A percentile compares a stretch with the other conserved stretches of the same genome.
Conservation (phyloP, 2,329 filamentous ascomycete genomes). For the Elsinoe perseae region DNA sequence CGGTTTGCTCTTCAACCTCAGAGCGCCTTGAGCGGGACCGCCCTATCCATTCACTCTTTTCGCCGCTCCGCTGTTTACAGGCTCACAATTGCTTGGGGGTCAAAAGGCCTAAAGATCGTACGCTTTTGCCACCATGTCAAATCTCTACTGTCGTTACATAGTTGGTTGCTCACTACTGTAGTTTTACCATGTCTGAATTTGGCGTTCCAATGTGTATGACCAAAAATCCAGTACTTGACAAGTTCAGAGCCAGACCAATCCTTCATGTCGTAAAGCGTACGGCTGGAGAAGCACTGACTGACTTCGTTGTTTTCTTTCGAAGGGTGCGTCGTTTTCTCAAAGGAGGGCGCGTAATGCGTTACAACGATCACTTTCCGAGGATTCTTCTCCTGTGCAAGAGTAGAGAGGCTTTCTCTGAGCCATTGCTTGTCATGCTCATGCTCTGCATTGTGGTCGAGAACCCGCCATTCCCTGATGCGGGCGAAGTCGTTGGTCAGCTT, state of each 20-base stretch:
- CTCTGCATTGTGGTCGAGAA: conserved; percentile 41
- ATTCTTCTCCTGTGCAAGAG: background rate
- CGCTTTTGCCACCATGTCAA: conserved; percentile 22
- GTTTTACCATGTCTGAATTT: conserved; percentile 29
- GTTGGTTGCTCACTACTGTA: background rate
- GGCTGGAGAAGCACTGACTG: conserved; percentile 46
- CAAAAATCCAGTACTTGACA: conserved; percentile 40
- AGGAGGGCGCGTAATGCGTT: conserved; percentile 51
- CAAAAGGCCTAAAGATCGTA: conserved; percentile 20
- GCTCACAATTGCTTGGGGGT: conserved; percentile 17
- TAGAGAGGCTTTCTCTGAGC: conserved; percentile 38
- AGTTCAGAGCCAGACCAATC: conserved; percentile 17
- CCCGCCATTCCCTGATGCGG: conserved; percentile 44
- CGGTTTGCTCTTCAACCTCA: background rate
- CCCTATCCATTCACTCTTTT: too few relatives aligned
- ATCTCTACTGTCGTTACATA: conserved; percentile 21
- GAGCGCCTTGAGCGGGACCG: background rate
- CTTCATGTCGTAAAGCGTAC: conserved; percentile 32
- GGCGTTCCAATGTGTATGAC: conserved; percentile 39
- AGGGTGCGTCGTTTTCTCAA: conserved; percentile 42
- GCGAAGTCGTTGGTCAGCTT: conserved; percentile 43
- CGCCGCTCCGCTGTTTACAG: background rate
- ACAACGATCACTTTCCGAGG: conserved; percentile 31
- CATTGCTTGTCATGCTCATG: conserved; percentile 44
- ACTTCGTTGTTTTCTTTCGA: conserved; percentile 39